Percentiles rank a stretch among this genome's conserved stretches.
phyloP scores from a whole-genome alignment of 495 filamentous ascomycete species.

The Neurospora pannonica region DNA sequence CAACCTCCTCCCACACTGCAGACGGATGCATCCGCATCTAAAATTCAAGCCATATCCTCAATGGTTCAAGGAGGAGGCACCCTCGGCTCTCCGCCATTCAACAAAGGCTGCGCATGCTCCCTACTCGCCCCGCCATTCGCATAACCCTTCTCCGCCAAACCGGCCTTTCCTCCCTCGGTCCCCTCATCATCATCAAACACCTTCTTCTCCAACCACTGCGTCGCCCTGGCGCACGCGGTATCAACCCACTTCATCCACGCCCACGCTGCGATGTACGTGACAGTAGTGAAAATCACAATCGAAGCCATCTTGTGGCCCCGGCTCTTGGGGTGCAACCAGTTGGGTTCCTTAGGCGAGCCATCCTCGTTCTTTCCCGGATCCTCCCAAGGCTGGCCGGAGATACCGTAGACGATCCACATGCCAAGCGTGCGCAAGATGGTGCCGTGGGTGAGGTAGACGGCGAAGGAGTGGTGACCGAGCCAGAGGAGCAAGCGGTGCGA shows the following conservation, averaged over 20 bases:
- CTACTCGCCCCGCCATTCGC: neutral
- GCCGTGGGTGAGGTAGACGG: conserved; percentile 59
- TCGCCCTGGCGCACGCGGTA: conserved; percentile 49
- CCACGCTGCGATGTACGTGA: conserved; percentile 47
- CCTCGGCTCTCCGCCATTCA: neutral
- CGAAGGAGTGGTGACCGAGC: conserved; percentile 58
- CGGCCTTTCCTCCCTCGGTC: conserved; percentile 5
- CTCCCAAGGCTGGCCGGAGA: conserved; percentile 37
- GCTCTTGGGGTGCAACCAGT: conserved; percentile 30
- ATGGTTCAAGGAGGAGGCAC: neutral
- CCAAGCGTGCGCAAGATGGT: conserved; percentile 51
- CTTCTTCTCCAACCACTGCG: conserved; percentile 46
- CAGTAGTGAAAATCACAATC: conserved; percentile 28
- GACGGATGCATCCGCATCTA: neutral
- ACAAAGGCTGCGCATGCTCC: neutral
- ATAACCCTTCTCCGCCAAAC: conserved; percentile 23
- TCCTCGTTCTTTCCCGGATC: conserved; percentile 25
- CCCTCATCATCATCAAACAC: conserved; percentile 45
- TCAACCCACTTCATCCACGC: conserved; percentile 61
- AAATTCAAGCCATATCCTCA: neutral
- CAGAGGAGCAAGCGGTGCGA: conserved; percentile 49
- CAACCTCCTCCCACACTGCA: neutral
- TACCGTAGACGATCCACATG: conserved; percentile 56
- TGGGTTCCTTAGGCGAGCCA: conserved; percentile 15
- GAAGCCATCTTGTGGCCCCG: conserved; percentile 19